Evolutionary conservation across 495 filamentous ascomycete genomes (phyloP).

Genomic region (Penicillium psychrofluorescens): DNA sequence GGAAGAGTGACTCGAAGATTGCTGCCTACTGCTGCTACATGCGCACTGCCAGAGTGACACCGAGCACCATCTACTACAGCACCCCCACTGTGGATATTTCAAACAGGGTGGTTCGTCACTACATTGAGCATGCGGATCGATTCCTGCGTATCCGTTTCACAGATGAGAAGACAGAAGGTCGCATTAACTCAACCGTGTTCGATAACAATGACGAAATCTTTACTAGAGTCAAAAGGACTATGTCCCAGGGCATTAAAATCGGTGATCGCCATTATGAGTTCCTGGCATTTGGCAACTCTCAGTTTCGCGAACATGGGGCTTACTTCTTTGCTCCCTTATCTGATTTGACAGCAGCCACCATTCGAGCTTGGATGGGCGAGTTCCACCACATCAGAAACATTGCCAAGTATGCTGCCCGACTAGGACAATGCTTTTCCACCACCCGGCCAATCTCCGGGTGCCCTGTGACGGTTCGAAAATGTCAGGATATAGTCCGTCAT

Average conservation of each 20-base stretch:
- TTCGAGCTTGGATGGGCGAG: slow-evolving; percentile 86
- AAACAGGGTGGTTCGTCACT: slow-evolving; percentile 77
- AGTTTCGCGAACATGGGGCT: slow-evolving; percentile 85
- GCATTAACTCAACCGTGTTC: slow-evolving; percentile 48
- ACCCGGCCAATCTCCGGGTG: slow-evolving; percentile 58
- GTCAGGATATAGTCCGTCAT: slow-evolving; percentile 59
- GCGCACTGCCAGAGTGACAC: slow-evolving; percentile 72
- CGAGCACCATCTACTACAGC: slow-evolving; percentile 70
- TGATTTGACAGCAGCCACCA: slow-evolving; percentile 57
- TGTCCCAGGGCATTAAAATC: slow-evolving; percentile 74
- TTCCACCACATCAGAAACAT: slow-evolving; percentile 71
- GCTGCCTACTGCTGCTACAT: slow-evolving; percentile 67
- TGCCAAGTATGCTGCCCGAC: slow-evolving; percentile 77
- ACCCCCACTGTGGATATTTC: slow-evolving; percentile 77
- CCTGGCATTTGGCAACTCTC: slow-evolving; percentile 91
- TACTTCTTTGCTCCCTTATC: slow-evolving; percentile 73
- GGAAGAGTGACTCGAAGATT: slow-evolving; percentile 42
- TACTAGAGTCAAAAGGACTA: slow-evolving; percentile 59
- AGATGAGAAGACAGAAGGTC: slow-evolving; percentile 64
- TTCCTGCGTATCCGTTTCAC: slow-evolving; percentile 91
- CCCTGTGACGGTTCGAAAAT: slow-evolving; percentile 29
- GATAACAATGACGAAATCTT: slow-evolving; percentile 63
- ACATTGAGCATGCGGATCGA: slow-evolving; percentile 57
- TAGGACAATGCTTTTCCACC: slow-evolving; percentile 95
- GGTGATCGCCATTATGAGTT: slow-evolving; percentile 80